phyloP scores from a whole-genome alignment of 352 stramenopile genomes.

The Lagenidium giganteum region DNA sequence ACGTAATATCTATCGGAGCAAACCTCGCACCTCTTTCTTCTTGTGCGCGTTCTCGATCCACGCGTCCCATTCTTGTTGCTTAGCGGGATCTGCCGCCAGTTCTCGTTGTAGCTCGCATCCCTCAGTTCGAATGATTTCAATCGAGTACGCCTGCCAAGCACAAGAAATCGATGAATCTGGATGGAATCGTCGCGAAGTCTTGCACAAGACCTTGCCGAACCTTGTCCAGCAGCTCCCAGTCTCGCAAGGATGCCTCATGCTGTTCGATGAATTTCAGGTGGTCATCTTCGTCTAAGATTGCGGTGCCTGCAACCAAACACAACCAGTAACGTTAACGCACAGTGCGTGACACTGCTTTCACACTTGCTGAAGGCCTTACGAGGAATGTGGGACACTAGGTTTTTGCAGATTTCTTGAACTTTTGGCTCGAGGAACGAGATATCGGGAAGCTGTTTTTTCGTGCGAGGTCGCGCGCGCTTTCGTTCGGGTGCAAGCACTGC shows the following conservation, averaged over 20 bases:
- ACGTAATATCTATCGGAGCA: background rate
- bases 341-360: background rate
- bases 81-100: slow-evolving; percentile 9
- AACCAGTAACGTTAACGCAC: background rate
- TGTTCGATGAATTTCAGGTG: slow-evolving; percentile 46
- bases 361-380: too few relatives aligned
- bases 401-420: slow-evolving; percentile 53
- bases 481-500: background rate
- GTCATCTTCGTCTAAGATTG: slow-evolving; percentile 60
- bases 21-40: slow-evolving; percentile 14
- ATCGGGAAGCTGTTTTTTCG: slow-evolving; percentile 33
- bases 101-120: slow-evolving; percentile 11
- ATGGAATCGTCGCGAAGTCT: too few relatives aligned
- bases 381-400: slow-evolving; percentile 33
- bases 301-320: slow-evolving; percentile 18
- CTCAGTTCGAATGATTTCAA: slow-evolving; percentile 15
- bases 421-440: slow-evolving; percentile 42
- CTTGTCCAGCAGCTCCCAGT: slow-evolving; percentile 73
- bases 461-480: slow-evolving; percentile 39
- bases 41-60: slow-evolving; percentile 5
- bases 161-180: too few relatives aligned
- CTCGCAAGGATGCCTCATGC: slow-evolving; percentile 34
- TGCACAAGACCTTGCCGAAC: too few relatives aligned
- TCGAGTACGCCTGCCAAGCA: slow-evolving; percentile 18
- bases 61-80: slow-evolving; percentile 1